A percentile compares a stretch with the other conserved stretches of the same genome.
Evolutionary conservation across 2,329 filamentous ascomycete species (phyloP).

Genomic region (Botrytis paeoniae): DNA sequence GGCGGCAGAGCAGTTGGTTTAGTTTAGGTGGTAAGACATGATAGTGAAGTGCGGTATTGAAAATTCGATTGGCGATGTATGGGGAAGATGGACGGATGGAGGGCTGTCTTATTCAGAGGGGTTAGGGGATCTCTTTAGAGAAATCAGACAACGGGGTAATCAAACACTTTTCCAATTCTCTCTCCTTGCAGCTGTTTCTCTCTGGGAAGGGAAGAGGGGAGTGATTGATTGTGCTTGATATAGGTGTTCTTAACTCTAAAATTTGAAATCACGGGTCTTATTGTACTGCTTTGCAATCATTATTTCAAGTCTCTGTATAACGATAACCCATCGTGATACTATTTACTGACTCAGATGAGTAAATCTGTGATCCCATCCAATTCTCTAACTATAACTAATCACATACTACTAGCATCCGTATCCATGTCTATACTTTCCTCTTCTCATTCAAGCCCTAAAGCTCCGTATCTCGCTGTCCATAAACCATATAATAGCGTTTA

Average conservation of each 20-base stretch:
- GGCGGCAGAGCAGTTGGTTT: accelerated
- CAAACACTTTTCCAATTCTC: too few relatives aligned
- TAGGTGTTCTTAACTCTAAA: too few relatives aligned
- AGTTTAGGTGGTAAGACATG: neutral
- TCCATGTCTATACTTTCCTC: neutral
- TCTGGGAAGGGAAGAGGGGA: too few relatives aligned
- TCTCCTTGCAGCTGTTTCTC: too few relatives aligned
- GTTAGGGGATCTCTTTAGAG: neutral
- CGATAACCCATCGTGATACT: too few relatives aligned
- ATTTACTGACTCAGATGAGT: too few relatives aligned
- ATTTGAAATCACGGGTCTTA: too few relatives aligned
- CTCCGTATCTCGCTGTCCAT: neutral
- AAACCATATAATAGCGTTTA: neutral
- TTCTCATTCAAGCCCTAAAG: neutral
- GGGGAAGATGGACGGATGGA: neutral
- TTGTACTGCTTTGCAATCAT: too few relatives aligned
- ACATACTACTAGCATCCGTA: neutral
- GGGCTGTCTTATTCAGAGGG: neutral
- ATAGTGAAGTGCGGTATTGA: neutral
- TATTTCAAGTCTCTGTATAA: too few relatives aligned
- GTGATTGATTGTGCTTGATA: too few relatives aligned
- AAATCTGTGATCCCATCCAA: too few relatives aligned
- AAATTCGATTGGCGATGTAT: neutral
- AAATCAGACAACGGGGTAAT: neutral
- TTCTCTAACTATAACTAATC: neutral